Evolutionary conservation across 345 rosid genomes (phyloP).

Genomic region (Camelina sativa): DNA sequence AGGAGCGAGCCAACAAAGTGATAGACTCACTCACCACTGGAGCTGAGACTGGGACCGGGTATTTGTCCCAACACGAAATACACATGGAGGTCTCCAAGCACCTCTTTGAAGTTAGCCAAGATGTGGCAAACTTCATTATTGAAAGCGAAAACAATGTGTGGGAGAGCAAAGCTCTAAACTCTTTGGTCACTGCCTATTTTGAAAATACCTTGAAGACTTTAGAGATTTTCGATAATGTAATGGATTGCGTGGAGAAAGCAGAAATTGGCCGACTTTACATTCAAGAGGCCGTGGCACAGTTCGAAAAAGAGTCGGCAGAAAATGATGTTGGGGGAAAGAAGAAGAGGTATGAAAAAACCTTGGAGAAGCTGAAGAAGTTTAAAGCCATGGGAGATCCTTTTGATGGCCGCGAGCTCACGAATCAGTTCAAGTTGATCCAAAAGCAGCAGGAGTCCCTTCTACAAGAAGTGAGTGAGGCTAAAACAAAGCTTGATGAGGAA

Average conservation of each 20-base stretch:
- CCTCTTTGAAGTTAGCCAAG: not conserved
- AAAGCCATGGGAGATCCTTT: not conserved
- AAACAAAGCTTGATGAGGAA: not conserved
- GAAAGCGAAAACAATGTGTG: not conserved
- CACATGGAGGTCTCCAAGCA: not conserved
- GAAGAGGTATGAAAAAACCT: not conserved
- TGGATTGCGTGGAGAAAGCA: not conserved
- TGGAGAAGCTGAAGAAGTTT: not conserved
- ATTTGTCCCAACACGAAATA: not conserved
- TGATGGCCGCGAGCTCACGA: not conserved
- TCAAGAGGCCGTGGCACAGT: not conserved
- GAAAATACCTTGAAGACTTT: not conserved
- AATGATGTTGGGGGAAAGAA: not conserved
- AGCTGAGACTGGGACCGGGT: not conserved
- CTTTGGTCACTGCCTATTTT: not conserved
- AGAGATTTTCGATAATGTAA: not conserved
- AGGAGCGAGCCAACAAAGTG: not conserved
- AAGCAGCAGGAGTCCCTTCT: not conserved
- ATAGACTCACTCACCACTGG: not conserved
- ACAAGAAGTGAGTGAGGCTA: not conserved
- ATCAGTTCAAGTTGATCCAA: not conserved
- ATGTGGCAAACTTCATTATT: not conserved
- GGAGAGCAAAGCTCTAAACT: too few species aligned
- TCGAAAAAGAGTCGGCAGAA: not conserved
- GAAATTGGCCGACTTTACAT: not conserved